phyloP scores from a whole-genome alignment of 2,329 filamentous ascomycete genomes.

The Fusarium ramigenum region DNA sequence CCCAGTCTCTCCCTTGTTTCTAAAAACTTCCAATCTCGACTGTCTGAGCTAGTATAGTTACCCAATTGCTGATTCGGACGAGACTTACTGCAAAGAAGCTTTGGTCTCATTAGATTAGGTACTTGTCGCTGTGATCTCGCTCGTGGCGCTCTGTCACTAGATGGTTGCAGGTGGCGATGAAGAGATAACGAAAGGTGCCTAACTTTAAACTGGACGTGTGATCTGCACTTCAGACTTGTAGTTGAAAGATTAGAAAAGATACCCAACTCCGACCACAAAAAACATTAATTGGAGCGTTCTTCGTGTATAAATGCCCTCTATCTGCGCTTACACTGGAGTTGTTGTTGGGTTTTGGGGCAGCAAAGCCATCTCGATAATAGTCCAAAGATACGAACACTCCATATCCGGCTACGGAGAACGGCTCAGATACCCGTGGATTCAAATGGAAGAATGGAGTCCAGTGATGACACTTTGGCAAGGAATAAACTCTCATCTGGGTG shows the following conservation, averaged over 20 bases:
- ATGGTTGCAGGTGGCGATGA: too few relatives aligned
- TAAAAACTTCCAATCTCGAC: background rate
- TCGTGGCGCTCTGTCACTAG: background rate
- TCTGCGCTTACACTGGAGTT: background rate
- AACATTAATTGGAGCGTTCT: fast-evolving
- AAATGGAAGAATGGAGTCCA: fast-evolving
- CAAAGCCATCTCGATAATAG: fast-evolving
- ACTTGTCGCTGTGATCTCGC: background rate
- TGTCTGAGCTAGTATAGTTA: background rate
- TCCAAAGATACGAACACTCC: background rate
- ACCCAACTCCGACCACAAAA: background rate
- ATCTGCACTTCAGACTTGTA: too few relatives aligned
- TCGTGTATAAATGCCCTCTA: fast-evolving
- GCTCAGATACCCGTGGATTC: background rate
- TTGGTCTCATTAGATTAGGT: background rate
- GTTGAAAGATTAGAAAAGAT: too few relatives aligned
- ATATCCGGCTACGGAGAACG: background rate
- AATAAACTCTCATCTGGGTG: background rate
- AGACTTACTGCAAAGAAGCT: fast-evolving
- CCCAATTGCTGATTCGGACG: background rate
- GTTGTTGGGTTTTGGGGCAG: background rate
- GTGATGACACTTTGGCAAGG: background rate
- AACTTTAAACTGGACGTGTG: too few relatives aligned
- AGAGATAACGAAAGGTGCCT: too few relatives aligned
- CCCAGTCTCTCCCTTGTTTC: background rate